phyloP scores from a whole-genome alignment of 2,329 filamentous ascomycete genomes.

The Geosmithia flava region DNA sequence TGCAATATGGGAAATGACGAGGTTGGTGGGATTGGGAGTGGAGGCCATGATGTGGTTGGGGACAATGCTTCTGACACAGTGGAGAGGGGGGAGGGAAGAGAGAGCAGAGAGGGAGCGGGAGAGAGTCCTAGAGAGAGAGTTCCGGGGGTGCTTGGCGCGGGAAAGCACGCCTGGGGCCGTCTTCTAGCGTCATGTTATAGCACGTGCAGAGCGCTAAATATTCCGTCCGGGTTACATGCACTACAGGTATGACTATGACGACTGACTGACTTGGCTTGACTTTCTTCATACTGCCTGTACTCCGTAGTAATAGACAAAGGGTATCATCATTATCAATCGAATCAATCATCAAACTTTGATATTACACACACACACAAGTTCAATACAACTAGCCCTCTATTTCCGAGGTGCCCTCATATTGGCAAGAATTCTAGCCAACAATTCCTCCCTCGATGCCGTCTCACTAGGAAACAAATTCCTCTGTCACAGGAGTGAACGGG shows the following conservation, averaged over 20 bases:
- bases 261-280: too few relatives aligned
- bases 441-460: constrained; percentile 28
- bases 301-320: too few relatives aligned
- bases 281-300: too few relatives aligned
- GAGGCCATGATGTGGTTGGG: not conserved
- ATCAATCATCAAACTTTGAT: not conserved
- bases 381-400: too few relatives aligned
- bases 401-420: constrained; percentile 26
- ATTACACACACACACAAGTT: too few relatives aligned
- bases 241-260: too few relatives aligned
- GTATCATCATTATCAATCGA: too few relatives aligned
- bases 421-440: constrained; percentile 31
- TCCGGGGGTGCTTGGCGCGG: not conserved
- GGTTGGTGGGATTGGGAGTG: not conserved
- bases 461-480: constrained; percentile 32
- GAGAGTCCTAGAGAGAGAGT: not conserved
- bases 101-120: too few relatives aligned
- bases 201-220: not conserved
- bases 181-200: not conserved
- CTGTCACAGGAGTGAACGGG: constrained; percentile 18
- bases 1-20: not conserved
- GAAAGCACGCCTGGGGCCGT: not conserved
- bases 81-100: not conserved
- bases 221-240: not conserved
- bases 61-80: not conserved